Evolutionary conservation across 169 alveolate genomes (phyloP), one percentile per base, ranked within the genome.

Genomic region (Plasmodium chabaudi): DNA sequence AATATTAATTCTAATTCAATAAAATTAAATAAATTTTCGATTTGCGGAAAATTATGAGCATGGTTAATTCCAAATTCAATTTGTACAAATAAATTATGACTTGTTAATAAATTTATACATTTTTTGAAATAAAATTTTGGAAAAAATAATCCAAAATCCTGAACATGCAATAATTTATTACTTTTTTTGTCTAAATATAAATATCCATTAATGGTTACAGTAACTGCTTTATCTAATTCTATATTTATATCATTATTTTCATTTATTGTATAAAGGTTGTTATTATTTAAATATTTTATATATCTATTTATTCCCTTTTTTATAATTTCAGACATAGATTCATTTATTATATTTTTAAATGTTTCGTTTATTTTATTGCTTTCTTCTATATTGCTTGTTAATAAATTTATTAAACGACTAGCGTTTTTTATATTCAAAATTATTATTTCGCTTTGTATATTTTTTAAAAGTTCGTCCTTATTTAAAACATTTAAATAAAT

Each of bases 141-240:
- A n/a, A 75, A 75, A 27, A 75, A 75, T 19, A 75, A 57, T 1
- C 88, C 88, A 61, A 75, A 75, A 75, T 75, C 88, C 10, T 39
- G 53, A 12, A 42, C 21, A 55, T 74, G 88, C 4, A 63, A 19
- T 15, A 63, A 13, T 25, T 63, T 44, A 9, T 55, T 67, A 5
- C 13, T 75, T 47, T 49, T 15, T 12, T 75, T 53, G 21, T 75
- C 88, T 25, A 17, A 9, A 49, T 61, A 75, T 53, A 63, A n/a
- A 63, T 75, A 75, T 9, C 88, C 88, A 63, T 75, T 75, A 9
- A 75, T 46, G 15, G 88, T 75, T 63, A 63, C 39, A 12, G 55
- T 49, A 42, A 75, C 6, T 34, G 63, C 63, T 49, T 75, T 75
- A 27, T 51, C 49, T 17, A 46, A 10, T 5, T 44, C 57, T 19